Evolutionary conservation across 2,329 filamentous ascomycete genomes (phyloP).

Genomic region (Colletotrichum chrysophilum): DNA sequence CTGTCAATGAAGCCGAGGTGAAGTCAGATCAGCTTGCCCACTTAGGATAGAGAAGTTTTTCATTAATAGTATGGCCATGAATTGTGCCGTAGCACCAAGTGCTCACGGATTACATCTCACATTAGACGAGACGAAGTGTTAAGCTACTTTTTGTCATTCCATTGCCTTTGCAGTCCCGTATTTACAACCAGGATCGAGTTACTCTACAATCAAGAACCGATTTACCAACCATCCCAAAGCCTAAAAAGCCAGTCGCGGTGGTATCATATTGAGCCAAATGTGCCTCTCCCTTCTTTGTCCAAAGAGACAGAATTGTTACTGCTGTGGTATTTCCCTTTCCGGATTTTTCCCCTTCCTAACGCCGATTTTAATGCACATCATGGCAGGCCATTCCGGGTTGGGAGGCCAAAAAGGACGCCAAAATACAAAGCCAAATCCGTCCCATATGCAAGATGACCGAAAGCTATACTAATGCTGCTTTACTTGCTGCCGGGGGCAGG

Average conservation of each 20-base stretch:
- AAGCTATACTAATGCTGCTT: neutral
- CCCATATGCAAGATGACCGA: neutral
- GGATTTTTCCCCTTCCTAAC: constrained; percentile 1
- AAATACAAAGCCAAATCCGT: constrained; percentile 4
- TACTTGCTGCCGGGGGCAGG: constrained; percentile 34
- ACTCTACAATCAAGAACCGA: neutral
- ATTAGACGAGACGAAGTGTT: neutral
- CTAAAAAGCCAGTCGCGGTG: neutral
- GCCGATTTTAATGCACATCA: constrained; percentile 8
- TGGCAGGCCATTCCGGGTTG: neutral
- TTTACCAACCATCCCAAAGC: neutral
- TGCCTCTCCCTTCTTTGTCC: neutral
- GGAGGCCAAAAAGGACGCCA: neutral
- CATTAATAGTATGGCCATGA: neutral
- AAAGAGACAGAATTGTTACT: neutral
- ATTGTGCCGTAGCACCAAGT: neutral
- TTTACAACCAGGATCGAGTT: neutral
- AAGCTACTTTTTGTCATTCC: neutral
- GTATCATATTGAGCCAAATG: constrained; percentile 2
- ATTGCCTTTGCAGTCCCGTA: neutral
- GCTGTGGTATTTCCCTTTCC: constrained; percentile 10
- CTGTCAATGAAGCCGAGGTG: neutral
- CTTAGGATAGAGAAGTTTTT: neutral
- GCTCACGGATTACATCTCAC: neutral
- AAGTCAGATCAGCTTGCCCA: neutral